Evolutionary conservation across 169 alveolate genomes (phyloP).

Genomic region (Perkinsus marinus): DNA sequence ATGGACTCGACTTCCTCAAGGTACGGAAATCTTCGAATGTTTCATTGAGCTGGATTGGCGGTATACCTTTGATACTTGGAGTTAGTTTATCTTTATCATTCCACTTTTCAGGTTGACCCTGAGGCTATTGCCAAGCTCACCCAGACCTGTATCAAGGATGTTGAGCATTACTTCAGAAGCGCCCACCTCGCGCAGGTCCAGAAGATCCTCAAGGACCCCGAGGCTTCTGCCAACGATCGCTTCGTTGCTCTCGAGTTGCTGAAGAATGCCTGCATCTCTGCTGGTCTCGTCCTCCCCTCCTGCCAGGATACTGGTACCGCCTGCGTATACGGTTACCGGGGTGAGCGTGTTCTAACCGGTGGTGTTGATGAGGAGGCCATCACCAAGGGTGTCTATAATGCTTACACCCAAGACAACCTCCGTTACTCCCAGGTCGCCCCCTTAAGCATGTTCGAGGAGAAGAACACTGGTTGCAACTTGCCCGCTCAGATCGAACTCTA

Average conservation of each 20-base stretch:
- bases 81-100: background rate
- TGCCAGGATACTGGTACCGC: conserved; percentile 81
- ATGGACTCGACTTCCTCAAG: background rate
- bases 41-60: no score
- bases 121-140: background rate
- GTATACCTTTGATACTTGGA: no score
- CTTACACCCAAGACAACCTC: conserved; percentile 53
- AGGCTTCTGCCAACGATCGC: conserved; percentile 52
- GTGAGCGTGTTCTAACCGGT: conserved; percentile 8
- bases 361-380: conserved; percentile 45
- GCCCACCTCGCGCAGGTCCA: conserved; percentile 18
- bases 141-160: background rate
- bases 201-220: conserved; percentile 45
- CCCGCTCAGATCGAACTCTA: conserved; percentile 66
- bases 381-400: conserved; percentile 58
- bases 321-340: conserved; percentile 49
- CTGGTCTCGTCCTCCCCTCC: conserved; percentile 59
- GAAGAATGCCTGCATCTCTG: conserved; percentile 53
- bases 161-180: conserved; percentile 4
- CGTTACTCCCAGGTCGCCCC: conserved; percentile 69
- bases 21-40: background rate
- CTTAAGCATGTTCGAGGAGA: conserved; percentile 61
- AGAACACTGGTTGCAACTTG: conserved; percentile 63
- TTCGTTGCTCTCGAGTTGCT: conserved; percentile 60
- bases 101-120: background rate